phyloP scores from a whole-genome alignment of 768 basidiomycete genomes.

The Trametes elegans region DNA sequence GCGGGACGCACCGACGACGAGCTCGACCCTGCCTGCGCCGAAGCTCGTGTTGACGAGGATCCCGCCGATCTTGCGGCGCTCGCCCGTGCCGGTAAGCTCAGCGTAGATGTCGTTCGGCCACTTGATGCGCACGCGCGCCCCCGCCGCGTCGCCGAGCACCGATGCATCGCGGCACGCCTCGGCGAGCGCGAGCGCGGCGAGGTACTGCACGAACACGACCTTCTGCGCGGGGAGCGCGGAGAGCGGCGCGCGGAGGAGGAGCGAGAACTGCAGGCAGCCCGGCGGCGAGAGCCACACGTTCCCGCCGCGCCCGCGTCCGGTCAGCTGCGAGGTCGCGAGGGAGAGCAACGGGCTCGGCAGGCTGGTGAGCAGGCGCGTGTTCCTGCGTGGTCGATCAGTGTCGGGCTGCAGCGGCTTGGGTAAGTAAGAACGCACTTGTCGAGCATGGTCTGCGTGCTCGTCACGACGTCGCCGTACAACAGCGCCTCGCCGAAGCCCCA shows the following conservation, averaged over 20 bases:
- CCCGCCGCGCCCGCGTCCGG: conserved; percentile 83
- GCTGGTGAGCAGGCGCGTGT: conserved; percentile 62
- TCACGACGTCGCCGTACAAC: conserved; percentile 85
- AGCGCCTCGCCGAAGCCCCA: conserved; percentile 76
- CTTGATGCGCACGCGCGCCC: conserved; percentile 71
- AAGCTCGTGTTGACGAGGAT: conserved; percentile 90
- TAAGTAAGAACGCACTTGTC: conserved; percentile 63
- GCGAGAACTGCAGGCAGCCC: conserved; percentile 85
- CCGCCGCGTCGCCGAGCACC: conserved; percentile 46
- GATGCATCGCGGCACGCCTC: conserved; percentile 69
- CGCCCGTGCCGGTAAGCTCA: conserved; percentile 49
- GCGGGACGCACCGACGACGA: conserved; percentile 70
- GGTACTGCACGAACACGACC: conserved; percentile 92
- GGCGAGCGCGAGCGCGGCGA: conserved; percentile 86
- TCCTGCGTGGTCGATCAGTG: conserved; percentile 51
- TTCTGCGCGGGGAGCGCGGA: conserved; percentile 52
- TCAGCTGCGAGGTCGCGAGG: conserved; percentile 82
- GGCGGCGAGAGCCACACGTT: conserved; percentile 93
- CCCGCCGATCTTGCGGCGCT: conserved; percentile 81
- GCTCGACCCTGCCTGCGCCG: conserved; percentile 62
- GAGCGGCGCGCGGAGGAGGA: conserved; percentile 62
- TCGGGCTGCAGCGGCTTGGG: not conserved
- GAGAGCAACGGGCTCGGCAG: conserved; percentile 80
- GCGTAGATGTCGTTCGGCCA: conserved; percentile 98
- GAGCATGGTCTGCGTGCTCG: conserved; percentile 93